These are phyloP conservation scores for Triglochin maritima DNA, from an alignment of 106 monocot genomes.

Conservation along the genomic window DNA sequence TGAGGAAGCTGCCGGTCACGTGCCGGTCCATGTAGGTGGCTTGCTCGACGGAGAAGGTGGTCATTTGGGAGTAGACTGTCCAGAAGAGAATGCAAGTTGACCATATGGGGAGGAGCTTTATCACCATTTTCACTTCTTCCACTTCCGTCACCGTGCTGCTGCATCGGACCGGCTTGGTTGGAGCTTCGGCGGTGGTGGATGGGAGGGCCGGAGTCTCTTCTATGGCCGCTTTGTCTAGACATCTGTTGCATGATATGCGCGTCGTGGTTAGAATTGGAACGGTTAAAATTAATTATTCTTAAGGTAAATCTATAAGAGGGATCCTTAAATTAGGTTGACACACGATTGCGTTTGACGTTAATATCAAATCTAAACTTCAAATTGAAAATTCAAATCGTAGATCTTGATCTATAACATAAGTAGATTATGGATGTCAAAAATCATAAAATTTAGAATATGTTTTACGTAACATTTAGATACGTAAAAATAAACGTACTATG, in stretches of 20 bases:
- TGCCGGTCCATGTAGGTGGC: conserved; percentile 32
- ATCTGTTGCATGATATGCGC: background rate
- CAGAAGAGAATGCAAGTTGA: conserved; percentile 26
- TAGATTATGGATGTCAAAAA: too few relatives aligned
- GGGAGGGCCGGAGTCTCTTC: background rate
- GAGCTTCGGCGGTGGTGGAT: too few relatives aligned
- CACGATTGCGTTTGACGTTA: too few relatives aligned
- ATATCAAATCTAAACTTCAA: too few relatives aligned
- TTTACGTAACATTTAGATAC: too few relatives aligned
- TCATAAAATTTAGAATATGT: too few relatives aligned
- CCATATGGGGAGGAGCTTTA: conserved; percentile 45
- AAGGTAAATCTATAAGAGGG: too few relatives aligned
- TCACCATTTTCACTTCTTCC: conserved; percentile 45
- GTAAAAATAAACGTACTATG: too few relatives aligned
- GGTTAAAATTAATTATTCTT: background rate
- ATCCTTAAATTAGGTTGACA: too few relatives aligned
- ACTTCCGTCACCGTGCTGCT: conserved; percentile 46
- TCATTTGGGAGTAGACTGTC: conserved; percentile 35
- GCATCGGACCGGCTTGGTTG: background rate
- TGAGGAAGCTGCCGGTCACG: conserved; percentile 5
- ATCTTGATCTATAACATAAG: too few relatives aligned
- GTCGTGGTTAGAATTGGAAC: too few relatives aligned
- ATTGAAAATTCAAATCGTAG: too few relatives aligned
- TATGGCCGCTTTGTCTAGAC: conserved; percentile 16
- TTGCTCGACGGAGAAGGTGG: conserved; percentile 41